These are phyloP conservation scores for Umbelopsis vinacea DNA, from an alignment of 192 early-diverging fungal genomes.

Conservation along the genomic window DNA sequence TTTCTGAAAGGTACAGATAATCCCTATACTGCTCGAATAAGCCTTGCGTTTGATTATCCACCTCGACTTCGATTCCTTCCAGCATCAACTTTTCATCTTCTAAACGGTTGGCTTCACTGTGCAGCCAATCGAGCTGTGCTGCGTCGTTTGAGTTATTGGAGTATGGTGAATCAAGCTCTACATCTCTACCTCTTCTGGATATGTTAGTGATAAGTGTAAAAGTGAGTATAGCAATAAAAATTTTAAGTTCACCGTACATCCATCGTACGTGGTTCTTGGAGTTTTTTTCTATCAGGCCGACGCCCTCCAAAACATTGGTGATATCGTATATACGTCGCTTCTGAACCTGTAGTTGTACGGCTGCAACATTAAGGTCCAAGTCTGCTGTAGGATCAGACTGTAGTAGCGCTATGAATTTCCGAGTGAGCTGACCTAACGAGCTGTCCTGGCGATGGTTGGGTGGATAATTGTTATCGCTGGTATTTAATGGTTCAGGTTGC, in stretches of 20 bases:
- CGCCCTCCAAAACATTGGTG: constrained; percentile 71
- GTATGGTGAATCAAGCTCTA: background rate
- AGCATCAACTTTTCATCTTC: background rate
- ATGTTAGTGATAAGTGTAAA: constrained; percentile 9
- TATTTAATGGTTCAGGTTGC: background rate
- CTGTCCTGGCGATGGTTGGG: constrained; percentile 53
- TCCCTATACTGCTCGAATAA: background rate
- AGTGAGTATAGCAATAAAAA: background rate
- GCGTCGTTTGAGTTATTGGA: background rate
- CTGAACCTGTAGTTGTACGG: constrained; percentile 60
- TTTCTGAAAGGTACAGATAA: constrained; percentile 6
- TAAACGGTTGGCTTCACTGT: background rate
- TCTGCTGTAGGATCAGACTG: constrained; percentile 51
- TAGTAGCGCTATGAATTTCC: constrained; percentile 61
- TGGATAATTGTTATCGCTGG: background rate
- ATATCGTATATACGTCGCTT: constrained; percentile 75
- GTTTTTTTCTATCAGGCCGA: constrained; percentile 67
- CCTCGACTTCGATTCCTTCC: background rate
- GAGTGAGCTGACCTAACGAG: constrained; percentile 63
- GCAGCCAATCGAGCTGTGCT: background rate
- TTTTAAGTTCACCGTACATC: constrained; percentile 57
- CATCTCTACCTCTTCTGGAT: background rate
- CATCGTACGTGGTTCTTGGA: constrained; percentile 71
- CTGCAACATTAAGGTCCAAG: constrained; percentile 65
- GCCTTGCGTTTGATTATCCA: background rate